These are phyloP conservation scores for Globisporangium polare DNA, from an alignment of 352 stramenopile genomes.

Conservation along the genomic window DNA sequence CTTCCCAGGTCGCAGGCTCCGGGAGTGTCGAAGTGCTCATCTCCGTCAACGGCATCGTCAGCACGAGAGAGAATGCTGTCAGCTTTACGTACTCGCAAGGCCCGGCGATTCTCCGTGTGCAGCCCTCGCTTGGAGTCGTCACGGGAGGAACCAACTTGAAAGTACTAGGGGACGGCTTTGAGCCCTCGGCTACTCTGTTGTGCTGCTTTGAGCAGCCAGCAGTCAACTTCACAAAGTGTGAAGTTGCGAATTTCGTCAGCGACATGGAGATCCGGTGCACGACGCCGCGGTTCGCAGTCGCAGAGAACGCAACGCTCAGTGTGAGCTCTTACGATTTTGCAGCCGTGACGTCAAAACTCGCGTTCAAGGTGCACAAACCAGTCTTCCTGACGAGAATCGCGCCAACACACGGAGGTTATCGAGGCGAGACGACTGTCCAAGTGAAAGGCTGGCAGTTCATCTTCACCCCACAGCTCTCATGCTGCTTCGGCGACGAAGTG, in stretches of 20 bases:
- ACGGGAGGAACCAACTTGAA: constrained; percentile 22
- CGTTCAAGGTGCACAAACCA: constrained; percentile 26
- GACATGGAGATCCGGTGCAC: constrained; percentile 27
- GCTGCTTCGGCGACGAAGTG: constrained; percentile 54
- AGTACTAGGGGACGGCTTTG: constrained; percentile 48
- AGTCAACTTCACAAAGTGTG: constrained; percentile 15
- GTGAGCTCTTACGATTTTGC: constrained; percentile 19
- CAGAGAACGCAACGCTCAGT: constrained; percentile 16
- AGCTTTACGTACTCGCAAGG: constrained; percentile 33
- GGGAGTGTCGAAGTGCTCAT: constrained; percentile 24
- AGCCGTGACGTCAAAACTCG: constrained; percentile 9
- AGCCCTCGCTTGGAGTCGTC: constrained; percentile 42
- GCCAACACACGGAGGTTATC: constrained; percentile 23
- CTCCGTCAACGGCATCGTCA: constrained; percentile 23
- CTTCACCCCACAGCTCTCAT: constrained; percentile 47
- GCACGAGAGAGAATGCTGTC: constrained; percentile 17
- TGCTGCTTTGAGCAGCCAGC: constrained; percentile 46
- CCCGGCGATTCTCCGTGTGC: constrained; percentile 29
- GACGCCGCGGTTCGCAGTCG: constrained; percentile 19
- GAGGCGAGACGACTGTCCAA: constrained; percentile 37
- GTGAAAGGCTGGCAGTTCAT: constrained; percentile 51
- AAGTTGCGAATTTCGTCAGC: constrained; percentile 27
- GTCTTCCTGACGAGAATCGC: constrained; percentile 23
- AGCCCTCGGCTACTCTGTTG: constrained; percentile 23
- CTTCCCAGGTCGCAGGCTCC: constrained; percentile 11